Evolutionary conservation across 2,329 filamentous ascomycete genomes (phyloP), one percentile per base, ranked within the genome.

Genomic region (Nigrospora osmanthi): DNA sequence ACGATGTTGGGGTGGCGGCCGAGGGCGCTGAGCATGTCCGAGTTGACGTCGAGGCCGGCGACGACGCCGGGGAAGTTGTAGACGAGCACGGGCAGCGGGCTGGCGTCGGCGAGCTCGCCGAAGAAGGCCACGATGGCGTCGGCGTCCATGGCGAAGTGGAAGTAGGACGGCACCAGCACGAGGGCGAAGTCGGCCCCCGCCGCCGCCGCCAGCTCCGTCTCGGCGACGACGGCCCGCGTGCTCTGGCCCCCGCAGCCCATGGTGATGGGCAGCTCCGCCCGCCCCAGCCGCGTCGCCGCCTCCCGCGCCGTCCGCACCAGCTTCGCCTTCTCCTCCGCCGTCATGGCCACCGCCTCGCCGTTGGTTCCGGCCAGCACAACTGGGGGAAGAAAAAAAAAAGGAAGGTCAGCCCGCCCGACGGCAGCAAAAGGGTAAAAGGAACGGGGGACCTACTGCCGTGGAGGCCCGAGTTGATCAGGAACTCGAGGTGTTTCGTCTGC

Each of bases 281-380:
- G 80, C 3, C 80, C 79, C 23, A 72, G 69, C 17, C 72, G 64
- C 49, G 77, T 70, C n/a, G 85, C 74, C 15, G 81, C 75, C 47
- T 77, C 72, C 36, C 82, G 80, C 3, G 82, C 83, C 31, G 75
- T 72, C 46, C 64, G 64, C 7, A 83, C 80, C 45, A 88, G 73
- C 42, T 73, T 66, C 38, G 74, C 72, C 57, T 84, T 79, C 60
- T 87, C 84, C 12, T 75, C 72, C 46, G 73, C 69, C 36, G 76
- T 78, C 12, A 87, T 69, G 48, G 85, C 82, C 2, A 86, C 82
- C 7, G 83, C 81, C 64, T 88, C 84, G 53, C 84, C 84, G 55
- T 87, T 88, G 50, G 81, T 85, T 39, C 84, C 84, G 56, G 85
- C 81, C 40, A 82, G 78, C 38, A 85, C 80, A 47, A 87, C 67